These are phyloP conservation scores for Candida chilensis DNA, from an alignment of 805 yeast species.

Conservation along the genomic window DNA sequence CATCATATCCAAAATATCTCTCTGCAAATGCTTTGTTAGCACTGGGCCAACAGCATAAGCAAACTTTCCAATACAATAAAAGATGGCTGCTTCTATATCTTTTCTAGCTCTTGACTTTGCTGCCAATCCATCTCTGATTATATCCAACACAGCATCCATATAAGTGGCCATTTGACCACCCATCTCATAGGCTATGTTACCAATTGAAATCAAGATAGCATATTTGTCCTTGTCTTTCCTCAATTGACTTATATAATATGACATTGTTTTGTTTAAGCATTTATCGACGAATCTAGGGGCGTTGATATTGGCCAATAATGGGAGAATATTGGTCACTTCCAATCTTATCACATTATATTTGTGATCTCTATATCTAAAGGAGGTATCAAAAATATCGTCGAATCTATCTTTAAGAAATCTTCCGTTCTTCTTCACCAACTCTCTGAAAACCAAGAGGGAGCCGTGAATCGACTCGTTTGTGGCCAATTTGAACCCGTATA, in stretches of 20 bases:
- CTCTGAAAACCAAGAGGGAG: constrained; percentile 72
- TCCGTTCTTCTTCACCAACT: constrained; percentile 64
- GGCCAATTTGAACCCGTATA: constrained; percentile 38
- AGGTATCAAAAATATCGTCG: constrained; percentile 68
- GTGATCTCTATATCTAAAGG: constrained; percentile 69
- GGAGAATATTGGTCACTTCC: constrained; percentile 79
- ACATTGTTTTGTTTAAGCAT: constrained; percentile 72
- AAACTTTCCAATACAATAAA: constrained; percentile 79
- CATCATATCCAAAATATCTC: constrained; percentile 71
- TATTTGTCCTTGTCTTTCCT: constrained; percentile 71
- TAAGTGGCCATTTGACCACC: constrained; percentile 82
- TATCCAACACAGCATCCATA: constrained; percentile 78
- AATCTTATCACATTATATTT: constrained; percentile 67
- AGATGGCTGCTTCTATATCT: constrained; percentile 77
- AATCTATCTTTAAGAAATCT: constrained; percentile 63
- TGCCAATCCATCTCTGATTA: constrained; percentile 69
- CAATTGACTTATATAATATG: constrained; percentile 69
- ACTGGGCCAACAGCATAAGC: constrained; percentile 92
- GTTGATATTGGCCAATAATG: constrained; percentile 73
- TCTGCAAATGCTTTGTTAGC: constrained; percentile 76
- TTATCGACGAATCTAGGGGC: constrained; percentile 67
- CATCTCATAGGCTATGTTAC: constrained; percentile 73
- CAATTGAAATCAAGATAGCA: constrained; percentile 71
- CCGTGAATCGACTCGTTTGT: constrained; percentile 75
- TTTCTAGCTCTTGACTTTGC: constrained; percentile 53